Evolutionary conservation across 2,329 filamentous ascomycete genomes (phyloP).

Genomic region (Chaetothyriales sp.): DNA sequence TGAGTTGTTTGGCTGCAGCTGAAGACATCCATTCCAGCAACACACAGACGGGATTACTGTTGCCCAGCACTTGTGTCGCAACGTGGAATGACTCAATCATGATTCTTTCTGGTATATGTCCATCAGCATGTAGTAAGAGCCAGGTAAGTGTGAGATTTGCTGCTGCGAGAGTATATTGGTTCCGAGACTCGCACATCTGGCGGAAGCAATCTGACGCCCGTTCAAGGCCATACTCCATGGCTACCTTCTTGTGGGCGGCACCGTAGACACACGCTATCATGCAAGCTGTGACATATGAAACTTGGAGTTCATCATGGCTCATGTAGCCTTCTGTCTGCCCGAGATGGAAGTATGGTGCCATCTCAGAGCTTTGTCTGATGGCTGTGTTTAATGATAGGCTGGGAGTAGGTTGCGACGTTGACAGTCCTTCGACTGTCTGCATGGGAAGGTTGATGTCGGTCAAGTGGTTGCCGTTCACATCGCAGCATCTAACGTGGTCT

Average conservation of each 20-base stretch:
- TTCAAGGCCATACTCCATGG: background rate
- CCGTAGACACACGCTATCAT: conserved; percentile 1
- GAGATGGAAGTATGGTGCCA: too few relatives aligned
- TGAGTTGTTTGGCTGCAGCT: background rate
- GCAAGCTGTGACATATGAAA: background rate
- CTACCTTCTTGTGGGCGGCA: background rate
- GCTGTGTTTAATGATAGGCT: too few relatives aligned
- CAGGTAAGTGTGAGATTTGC: conserved; percentile 1
- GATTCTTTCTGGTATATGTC: background rate
- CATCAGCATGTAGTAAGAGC: conserved; percentile 3
- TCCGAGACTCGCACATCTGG: conserved; percentile 1
- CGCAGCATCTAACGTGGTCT: background rate
- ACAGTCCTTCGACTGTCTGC: too few relatives aligned
- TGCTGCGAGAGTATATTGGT: background rate
- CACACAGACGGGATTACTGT: background rate
- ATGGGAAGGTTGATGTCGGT: too few relatives aligned
- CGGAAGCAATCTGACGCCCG: background rate
- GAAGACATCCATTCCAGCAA: conserved; percentile 3
- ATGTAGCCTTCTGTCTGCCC: too few relatives aligned
- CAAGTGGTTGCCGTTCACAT: too few relatives aligned
- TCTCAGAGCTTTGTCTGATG: too few relatives aligned
- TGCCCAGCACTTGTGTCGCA: background rate
- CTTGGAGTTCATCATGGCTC: background rate
- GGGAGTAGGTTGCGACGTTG: too few relatives aligned
- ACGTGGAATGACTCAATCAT: background rate